Percentiles rank a stretch among this genome's conserved stretches.
Conservation (phyloP, 306 rosid genomes). For the Gastrolobium bilobum region DNA sequence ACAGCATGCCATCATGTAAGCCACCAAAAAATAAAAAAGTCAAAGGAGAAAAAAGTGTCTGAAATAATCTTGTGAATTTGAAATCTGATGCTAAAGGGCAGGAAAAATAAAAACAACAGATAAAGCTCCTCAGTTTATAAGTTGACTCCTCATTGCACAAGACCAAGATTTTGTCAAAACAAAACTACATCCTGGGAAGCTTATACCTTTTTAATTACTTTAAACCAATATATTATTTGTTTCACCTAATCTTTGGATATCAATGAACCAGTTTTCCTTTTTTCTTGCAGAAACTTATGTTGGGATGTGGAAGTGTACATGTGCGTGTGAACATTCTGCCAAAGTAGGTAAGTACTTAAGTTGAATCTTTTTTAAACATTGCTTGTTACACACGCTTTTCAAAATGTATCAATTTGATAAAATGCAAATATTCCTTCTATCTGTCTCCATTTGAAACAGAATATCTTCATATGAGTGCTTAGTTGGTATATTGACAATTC, state of each 20-base stretch:
- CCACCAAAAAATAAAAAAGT: neutral
- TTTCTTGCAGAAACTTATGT: constrained; percentile 20
- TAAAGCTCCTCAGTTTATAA: neutral
- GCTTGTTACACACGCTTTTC: neutral
- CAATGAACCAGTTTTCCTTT: neutral
- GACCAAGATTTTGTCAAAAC: constrained; percentile 8
- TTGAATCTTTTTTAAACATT: constrained; percentile 4
- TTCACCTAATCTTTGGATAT: constrained; percentile 4
- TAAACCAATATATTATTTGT: neutral
- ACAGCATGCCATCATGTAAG: neutral
- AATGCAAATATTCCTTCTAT: constrained; percentile 24
- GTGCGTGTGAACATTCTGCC: neutral
- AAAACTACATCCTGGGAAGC: constrained; percentile 20
- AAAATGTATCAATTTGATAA: constrained; percentile 26
- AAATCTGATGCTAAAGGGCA: neutral
- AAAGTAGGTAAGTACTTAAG: constrained; percentile 12
- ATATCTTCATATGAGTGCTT: constrained; percentile 3
- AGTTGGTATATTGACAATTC: constrained; percentile 12
- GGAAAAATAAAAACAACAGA: constrained; percentile 31
- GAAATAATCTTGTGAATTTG: neutral
- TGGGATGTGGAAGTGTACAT: neutral
- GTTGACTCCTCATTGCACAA: constrained; percentile 20
- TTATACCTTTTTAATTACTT: neutral
- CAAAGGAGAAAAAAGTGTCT: neutral
- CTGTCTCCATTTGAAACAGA: constrained; percentile 16